These are phyloP conservation scores for Diaporthe eres DNA, from an alignment of 2,329 filamentous ascomycete genomes.

Conservation along the genomic window DNA sequence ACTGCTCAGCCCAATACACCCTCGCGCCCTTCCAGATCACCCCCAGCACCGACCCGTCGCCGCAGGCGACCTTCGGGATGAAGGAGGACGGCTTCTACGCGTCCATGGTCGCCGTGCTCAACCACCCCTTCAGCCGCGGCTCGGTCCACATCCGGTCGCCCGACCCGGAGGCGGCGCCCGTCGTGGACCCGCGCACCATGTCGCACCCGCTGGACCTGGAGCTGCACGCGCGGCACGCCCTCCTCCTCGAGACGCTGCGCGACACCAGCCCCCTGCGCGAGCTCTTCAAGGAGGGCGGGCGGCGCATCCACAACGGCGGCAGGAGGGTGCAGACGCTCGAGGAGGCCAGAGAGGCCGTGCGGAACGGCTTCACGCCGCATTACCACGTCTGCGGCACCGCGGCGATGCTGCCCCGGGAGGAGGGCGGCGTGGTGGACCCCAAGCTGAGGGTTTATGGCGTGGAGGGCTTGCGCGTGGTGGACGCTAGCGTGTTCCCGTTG, in stretches of 20 bases:
- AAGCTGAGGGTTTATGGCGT: slow-evolving; percentile 32
- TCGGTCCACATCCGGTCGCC: slow-evolving; percentile 65
- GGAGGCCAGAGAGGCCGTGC: slow-evolving; percentile 31
- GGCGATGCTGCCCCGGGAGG: slow-evolving; percentile 31
- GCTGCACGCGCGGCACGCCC: slow-evolving; percentile 57
- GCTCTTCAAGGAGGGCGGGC: slow-evolving; percentile 52
- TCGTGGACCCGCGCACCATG: slow-evolving; percentile 68
- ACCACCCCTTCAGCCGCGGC: slow-evolving; percentile 70
- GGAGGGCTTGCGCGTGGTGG: slow-evolving; percentile 25
- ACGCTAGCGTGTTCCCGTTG: slow-evolving; percentile 38
- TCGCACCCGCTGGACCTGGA: slow-evolving; percentile 62
- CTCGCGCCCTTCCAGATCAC: slow-evolving; percentile 37
- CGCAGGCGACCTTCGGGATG: slow-evolving; percentile 6
- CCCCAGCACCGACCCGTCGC: slow-evolving; percentile 1
- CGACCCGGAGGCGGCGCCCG: slow-evolving; percentile 56
- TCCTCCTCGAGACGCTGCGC: slow-evolving; percentile 57
- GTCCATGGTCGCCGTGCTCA: slow-evolving; percentile 67
- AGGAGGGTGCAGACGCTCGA: slow-evolving; percentile 28
- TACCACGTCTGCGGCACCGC: slow-evolving; percentile 35
- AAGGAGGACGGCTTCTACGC: slow-evolving; percentile 53
- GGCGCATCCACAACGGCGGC: slow-evolving; percentile 32
- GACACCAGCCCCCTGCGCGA: slow-evolving; percentile 53
- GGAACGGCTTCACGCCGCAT: slow-evolving; percentile 16
- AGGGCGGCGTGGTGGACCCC: slow-evolving; percentile 32
- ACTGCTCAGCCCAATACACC: slow-evolving; percentile 30